phyloP scores from a whole-genome alignment of 352 stramenopile species.

The Pythium grandisporangium region DNA sequence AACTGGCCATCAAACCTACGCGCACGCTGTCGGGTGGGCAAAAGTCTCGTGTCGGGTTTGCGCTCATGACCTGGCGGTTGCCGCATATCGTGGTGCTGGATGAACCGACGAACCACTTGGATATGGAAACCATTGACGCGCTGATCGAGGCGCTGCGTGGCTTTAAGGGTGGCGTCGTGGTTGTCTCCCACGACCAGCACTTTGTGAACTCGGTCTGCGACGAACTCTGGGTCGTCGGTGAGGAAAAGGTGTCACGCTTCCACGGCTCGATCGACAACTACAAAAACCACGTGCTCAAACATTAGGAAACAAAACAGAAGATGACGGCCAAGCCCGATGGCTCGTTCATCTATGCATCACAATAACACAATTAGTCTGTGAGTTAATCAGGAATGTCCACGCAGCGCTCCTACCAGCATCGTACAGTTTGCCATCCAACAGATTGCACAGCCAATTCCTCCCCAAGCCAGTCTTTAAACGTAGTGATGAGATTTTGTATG shows the following conservation, averaged over 20 bases:
- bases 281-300: conserved; percentile 67
- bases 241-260: conserved; percentile 71
- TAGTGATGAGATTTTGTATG: too few relatives aligned
- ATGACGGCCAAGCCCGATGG: too few relatives aligned
- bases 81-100: conserved; percentile 96
- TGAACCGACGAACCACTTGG: conserved; percentile 96
- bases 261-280: conserved; percentile 75
- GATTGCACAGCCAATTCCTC: too few relatives aligned
- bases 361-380: too few relatives aligned
- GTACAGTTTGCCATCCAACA: too few relatives aligned
- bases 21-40: conserved; percentile 94
- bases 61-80: conserved; percentile 91
- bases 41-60: conserved; percentile 92
- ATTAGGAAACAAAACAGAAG: too few relatives aligned
- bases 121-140: conserved; percentile 88
- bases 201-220: conserved; percentile 95
- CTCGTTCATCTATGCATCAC: too few relatives aligned
- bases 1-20: conserved; percentile 92
- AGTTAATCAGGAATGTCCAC: too few relatives aligned
- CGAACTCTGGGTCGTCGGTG: conserved; percentile 89
- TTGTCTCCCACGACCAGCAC: conserved; percentile 98
- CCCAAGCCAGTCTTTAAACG: too few relatives aligned
- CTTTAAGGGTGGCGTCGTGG: conserved; percentile 95
- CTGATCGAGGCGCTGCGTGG: conserved; percentile 93
- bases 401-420: too few relatives aligned